These are phyloP conservation scores for Ogataea henricii DNA, from an alignment of 805 yeast species.

Conservation along the genomic window DNA sequence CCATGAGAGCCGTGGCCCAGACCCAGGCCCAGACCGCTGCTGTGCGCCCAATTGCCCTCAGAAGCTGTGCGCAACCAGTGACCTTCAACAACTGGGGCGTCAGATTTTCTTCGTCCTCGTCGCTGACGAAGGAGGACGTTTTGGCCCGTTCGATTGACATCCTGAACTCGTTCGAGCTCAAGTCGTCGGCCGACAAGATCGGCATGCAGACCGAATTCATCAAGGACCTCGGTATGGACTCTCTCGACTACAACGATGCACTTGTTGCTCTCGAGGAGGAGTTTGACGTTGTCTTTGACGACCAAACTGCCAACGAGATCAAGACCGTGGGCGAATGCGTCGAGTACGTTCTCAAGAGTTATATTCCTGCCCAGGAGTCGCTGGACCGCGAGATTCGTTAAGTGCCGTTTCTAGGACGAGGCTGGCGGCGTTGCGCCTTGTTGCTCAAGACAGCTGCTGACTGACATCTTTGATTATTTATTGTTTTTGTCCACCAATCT, in stretches of 20 bases:
- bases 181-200: conserved; percentile 29
- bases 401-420: conserved; percentile 1
- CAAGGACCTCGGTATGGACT: conserved; percentile 84
- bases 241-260: conserved; percentile 93
- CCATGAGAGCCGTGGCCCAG: conserved; percentile 12
- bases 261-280: conserved; percentile 95
- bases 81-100: conserved; percentile 24
- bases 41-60: conserved; percentile 6
- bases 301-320: conserved; percentile 55
- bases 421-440: not conserved
- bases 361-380: conserved; percentile 37
- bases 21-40: conserved; percentile 6
- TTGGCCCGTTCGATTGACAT: conserved; percentile 81
- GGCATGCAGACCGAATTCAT: conserved; percentile 49
- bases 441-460: conserved; percentile 1
- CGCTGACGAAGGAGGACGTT: conserved; percentile 76
- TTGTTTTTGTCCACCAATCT: conserved; percentile 7
- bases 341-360: conserved; percentile 47
- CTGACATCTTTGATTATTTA: conserved; percentile 8
- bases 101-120: conserved; percentile 50
- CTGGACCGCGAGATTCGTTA: conserved; percentile 41
- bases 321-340: conserved; percentile 63
- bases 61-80: conserved; percentile 20
- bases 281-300: conserved; percentile 49
- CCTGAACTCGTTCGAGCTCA: conserved; percentile 52